phyloP scores from a whole-genome alignment of 495 filamentous ascomycete species.

The Lophiotrema nucula region DNA sequence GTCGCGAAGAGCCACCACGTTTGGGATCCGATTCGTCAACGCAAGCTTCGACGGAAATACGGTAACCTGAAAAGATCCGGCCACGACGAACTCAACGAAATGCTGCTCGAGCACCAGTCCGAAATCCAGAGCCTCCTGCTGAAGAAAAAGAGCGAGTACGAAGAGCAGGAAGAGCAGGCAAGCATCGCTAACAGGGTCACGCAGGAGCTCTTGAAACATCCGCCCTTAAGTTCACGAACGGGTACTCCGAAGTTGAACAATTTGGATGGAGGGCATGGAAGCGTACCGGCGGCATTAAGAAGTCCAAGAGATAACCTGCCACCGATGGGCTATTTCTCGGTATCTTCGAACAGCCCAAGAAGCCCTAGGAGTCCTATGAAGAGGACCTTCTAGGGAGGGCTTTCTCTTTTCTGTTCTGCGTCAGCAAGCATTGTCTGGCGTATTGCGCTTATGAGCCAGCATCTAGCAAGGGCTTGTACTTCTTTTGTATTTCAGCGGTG shows the following conservation, averaged over 20 bases:
- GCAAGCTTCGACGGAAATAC: conserved; percentile 40
- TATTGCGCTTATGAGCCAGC: neutral
- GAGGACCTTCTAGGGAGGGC: conserved; percentile 5
- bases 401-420: neutral
- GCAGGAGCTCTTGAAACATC: conserved; percentile 7
- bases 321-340: conserved; percentile 25
- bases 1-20: conserved; percentile 68
- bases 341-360: conserved; percentile 12
- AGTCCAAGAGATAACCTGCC: conserved; percentile 24
- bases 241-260: conserved; percentile 1
- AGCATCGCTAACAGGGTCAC: neutral
- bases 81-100: conserved; percentile 35
- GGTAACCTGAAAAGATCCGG: conserved; percentile 37
- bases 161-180: neutral
- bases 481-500: no score
- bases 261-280: conserved; percentile 3
- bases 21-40: conserved; percentile 51
- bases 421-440: neutral
- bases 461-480: neutral
- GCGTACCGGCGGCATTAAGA: conserved; percentile 9
- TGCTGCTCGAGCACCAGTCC: conserved; percentile 39
- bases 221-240: neutral
- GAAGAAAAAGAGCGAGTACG: conserved; percentile 36
- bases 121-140: conserved; percentile 34
- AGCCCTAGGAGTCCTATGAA: conserved; percentile 27